phyloP scores from a whole-genome alignment of 345 rosid species.

The Corymbia maculata region DNA sequence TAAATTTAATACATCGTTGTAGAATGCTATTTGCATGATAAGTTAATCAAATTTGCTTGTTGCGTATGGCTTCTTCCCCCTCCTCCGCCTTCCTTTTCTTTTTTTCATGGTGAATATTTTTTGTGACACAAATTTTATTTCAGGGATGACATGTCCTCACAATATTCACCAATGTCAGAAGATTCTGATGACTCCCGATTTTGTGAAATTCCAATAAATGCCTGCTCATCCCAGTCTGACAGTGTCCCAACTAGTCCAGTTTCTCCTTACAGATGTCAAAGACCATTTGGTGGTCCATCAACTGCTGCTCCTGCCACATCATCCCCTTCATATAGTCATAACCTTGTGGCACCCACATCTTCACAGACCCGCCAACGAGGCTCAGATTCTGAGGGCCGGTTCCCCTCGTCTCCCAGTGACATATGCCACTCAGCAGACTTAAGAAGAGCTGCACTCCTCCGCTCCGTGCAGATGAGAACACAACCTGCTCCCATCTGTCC shows the following conservation, averaged over 20 bases:
- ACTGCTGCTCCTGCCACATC: conserved; percentile 25
- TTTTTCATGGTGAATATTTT: background rate
- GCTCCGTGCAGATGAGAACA: conserved; percentile 94
- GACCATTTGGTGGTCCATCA: conserved; percentile 35
- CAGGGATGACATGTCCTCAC: conserved; percentile 82
- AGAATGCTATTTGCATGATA: background rate
- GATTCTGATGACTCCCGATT: conserved; percentile 71
- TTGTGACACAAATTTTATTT: background rate
- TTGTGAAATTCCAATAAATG: conserved; percentile 37
- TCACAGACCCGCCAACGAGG: conserved; percentile 66
- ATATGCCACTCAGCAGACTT: conserved; percentile 94
- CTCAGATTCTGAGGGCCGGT: conserved; percentile 85
- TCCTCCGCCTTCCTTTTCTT: background rate
- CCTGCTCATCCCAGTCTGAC: conserved; percentile 58
- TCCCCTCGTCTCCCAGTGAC: conserved; percentile 96
- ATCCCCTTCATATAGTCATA: conserved; percentile 17
- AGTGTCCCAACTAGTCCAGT: conserved; percentile 82
- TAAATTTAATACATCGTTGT: background rate
- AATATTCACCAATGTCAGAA: conserved; percentile 96
- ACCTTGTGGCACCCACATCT: conserved; percentile 5
- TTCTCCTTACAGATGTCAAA: conserved; percentile 69
- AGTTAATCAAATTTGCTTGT: background rate
- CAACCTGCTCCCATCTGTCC: conserved; percentile 45
- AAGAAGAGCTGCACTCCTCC: conserved; percentile 81
- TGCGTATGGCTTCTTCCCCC: background rate